phyloP scores from a whole-genome alignment of 1,284 basidiomycete genomes.

The Cystobasidium pallidum region DNA sequence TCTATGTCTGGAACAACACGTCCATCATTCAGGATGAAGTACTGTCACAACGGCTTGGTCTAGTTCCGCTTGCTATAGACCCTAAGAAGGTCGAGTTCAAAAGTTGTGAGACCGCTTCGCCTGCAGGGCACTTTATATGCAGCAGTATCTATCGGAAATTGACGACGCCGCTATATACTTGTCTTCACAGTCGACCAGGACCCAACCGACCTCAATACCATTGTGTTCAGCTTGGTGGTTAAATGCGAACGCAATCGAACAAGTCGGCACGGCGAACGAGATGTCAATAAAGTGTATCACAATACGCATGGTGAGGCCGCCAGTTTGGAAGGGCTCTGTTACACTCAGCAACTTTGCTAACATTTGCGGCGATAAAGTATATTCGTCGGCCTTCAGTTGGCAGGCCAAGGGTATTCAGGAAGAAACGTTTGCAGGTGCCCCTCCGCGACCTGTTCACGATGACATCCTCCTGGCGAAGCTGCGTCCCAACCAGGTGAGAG shows the following conservation, averaged over 20 bases:
- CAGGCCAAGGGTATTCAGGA: constrained; percentile 82
- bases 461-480: constrained; percentile 94
- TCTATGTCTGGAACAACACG: constrained; percentile 95
- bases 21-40: constrained; percentile 94
- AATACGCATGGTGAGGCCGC: constrained; percentile 19
- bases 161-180: no score
- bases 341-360: no score
- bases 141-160: background rate
- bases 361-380: constrained; percentile 59
- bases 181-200: constrained; percentile 24
- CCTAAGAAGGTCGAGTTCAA: constrained; percentile 64
- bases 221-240: constrained; percentile 69
- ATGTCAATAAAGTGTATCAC: constrained; percentile 38
- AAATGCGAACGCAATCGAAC: constrained; percentile 32
- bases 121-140: background rate
- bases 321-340: background rate
- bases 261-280: constrained; percentile 6
- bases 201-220: constrained; percentile 81
- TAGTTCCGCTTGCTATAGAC: constrained; percentile 86
- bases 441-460: constrained; percentile 73
- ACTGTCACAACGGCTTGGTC: constrained; percentile 83
- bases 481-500: constrained; percentile 70
- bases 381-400: constrained; percentile 80
- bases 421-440: constrained; percentile 58
- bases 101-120: constrained; percentile 51